Conservation (phyloP, 768 basidiomycete species). For the Xerocomellus intermedius region DNA sequence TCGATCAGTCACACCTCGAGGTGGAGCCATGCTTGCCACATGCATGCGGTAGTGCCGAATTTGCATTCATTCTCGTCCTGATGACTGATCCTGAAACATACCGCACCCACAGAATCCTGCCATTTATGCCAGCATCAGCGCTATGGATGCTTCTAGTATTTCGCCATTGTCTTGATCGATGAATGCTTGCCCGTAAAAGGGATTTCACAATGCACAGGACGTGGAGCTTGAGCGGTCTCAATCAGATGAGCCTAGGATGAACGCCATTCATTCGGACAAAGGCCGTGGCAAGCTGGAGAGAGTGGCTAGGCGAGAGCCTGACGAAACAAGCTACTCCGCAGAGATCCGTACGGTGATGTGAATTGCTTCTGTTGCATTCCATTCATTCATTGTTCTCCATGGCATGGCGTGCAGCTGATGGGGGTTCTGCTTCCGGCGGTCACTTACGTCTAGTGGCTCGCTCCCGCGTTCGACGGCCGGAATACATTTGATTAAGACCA, state of each 20-base stretch:
- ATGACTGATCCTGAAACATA: constrained; percentile 19
- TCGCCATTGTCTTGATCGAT: constrained; percentile 19
- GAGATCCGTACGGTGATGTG: constrained; percentile 14
- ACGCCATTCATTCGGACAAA: constrained; percentile 21
- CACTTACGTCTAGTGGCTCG: constrained; percentile 34
- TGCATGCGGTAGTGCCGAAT: constrained; percentile 28
- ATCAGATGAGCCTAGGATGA: constrained; percentile 13
- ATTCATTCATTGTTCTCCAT: constrained; percentile 25
- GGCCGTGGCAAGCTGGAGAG: constrained; percentile 5
- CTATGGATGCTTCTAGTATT: constrained; percentile 18
- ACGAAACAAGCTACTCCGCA: constrained; percentile 18
- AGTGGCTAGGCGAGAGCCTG: constrained; percentile 9
- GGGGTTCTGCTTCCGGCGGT: constrained; percentile 24
- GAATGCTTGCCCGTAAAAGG: constrained; percentile 9
- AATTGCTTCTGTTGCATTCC: constrained; percentile 13
- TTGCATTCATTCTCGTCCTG: constrained; percentile 30
- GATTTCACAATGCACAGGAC: constrained; percentile 28
- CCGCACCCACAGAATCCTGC: constrained; percentile 23
- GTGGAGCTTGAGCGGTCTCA: constrained; percentile 30
- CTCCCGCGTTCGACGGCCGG: constrained; percentile 30
- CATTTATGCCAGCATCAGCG: constrained; percentile 22
- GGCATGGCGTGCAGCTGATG: constrained; percentile 22
- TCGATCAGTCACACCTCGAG: constrained; percentile 37
- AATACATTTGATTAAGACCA: constrained; percentile 11
- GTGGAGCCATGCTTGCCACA: constrained; percentile 34